Evolutionary conservation across 352 stramenopile genomes (phyloP).

Genomic region (Globisporangium apiculatum): DNA sequence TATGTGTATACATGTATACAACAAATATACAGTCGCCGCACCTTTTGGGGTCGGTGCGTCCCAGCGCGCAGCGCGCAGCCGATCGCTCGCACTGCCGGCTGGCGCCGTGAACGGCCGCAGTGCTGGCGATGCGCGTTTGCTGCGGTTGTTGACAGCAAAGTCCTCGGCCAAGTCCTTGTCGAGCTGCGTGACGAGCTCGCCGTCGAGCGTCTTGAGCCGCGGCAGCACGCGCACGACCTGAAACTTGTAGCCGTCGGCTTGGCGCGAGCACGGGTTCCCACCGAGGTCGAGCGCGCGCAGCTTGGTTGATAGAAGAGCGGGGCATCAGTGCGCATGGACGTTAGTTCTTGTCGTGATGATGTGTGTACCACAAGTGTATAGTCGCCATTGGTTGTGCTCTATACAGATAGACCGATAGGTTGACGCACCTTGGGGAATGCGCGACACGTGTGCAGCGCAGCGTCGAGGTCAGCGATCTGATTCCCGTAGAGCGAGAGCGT

Average conservation of each 20-base stretch:
- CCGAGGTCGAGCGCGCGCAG: constrained; percentile 64
- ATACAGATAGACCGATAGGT: neutral
- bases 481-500: constrained; percentile 64
- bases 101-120: constrained; percentile 34
- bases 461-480: constrained; percentile 34
- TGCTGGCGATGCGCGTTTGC: neutral
- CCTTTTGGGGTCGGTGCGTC: constrained; percentile 8
- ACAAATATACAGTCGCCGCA: neutral
- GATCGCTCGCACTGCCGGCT: constrained; percentile 5
- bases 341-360: neutral
- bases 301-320: constrained; percentile 12
- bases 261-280: constrained; percentile 61
- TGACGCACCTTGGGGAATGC: constrained; percentile 31
- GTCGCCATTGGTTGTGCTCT: neutral
- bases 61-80: constrained; percentile 3
- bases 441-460: constrained; percentile 41
- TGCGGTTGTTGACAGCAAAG: constrained; percentile 23
- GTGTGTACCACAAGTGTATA: neutral
- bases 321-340: no score
- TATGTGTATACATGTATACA: no score
- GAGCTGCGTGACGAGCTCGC: constrained; percentile 60
- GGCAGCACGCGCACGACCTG: constrained; percentile 48
- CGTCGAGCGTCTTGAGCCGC: constrained; percentile 63
- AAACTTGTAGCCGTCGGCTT: constrained; percentile 71
- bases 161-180: constrained; percentile 74